Evolutionary conservation across 2,329 filamentous ascomycete species (phyloP).

Genomic region (Sporothrix luriei): DNA sequence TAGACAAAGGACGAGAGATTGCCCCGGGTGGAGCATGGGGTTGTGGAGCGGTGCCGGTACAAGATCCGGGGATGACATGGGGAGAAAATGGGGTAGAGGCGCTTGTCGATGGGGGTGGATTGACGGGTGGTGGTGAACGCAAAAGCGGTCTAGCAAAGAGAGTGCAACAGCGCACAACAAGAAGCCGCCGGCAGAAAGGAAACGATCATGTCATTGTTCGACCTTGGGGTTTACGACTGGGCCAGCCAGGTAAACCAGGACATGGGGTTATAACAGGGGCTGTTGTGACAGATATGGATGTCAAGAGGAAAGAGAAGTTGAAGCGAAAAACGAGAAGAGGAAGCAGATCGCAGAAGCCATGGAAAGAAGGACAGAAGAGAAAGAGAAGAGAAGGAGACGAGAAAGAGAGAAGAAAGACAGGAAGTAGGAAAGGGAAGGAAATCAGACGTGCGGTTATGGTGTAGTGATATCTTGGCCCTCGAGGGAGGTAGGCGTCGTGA

Average conservation of each 20-base stretch:
- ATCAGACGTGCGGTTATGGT: background rate
- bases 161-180: slow-evolving; percentile 37
- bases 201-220: slow-evolving; percentile 25
- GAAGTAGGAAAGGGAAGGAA: background rate
- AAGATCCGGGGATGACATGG: slow-evolving; percentile 4
- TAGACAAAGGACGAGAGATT: slow-evolving; percentile 28
- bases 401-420: slow-evolving; percentile 26
- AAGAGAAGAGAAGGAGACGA: background rate
- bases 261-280: slow-evolving; percentile 33
- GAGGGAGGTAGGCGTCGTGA: too few species aligned
- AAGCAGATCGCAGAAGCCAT: background rate
- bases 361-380: slow-evolving; percentile 31
- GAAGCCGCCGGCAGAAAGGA: slow-evolving; percentile 5
- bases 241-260: slow-evolving; percentile 35
- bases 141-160: slow-evolving; percentile 36
- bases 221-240: slow-evolving; percentile 33
- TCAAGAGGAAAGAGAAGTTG: background rate
- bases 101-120: slow-evolving; percentile 7
- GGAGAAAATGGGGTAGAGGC: background rate
- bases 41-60: background rate
- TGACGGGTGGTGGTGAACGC: slow-evolving; percentile 30
- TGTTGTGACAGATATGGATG: slow-evolving; percentile 31
- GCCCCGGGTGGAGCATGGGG: background rate
- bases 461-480: slow-evolving; percentile 1
- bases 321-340: background rate